Evolutionary conservation across 164 flowering plant genomes (phyloP).

Genomic region (Cinnamomum chago): DNA sequence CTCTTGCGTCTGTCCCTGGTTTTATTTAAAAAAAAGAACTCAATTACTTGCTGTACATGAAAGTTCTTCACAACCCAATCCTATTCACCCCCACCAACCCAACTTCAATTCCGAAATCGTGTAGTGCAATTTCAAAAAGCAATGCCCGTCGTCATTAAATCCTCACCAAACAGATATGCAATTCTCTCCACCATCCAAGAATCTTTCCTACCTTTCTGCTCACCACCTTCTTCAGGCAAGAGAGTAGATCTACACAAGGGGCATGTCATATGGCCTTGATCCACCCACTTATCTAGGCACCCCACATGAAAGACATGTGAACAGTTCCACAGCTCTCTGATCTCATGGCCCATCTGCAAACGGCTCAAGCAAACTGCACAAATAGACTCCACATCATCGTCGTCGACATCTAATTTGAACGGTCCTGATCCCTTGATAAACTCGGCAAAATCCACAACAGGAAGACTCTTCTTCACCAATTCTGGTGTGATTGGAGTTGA

Average conservation of each 20-base stretch:
- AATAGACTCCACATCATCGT: conserved; percentile 1
- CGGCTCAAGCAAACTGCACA: conserved; percentile 26
- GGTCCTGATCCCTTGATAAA: not conserved
- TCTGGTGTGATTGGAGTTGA: not conserved
- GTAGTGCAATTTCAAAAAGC: too few species aligned
- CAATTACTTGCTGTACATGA: not conserved
- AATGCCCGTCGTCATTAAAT: conserved; percentile 6
- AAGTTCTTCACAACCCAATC: not conserved
- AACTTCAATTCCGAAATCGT: conserved; percentile 12
- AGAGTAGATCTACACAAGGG: conserved; percentile 30
- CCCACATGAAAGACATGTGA: conserved; percentile 32
- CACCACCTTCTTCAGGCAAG: conserved; percentile 13
- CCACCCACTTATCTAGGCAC: conserved; percentile 37
- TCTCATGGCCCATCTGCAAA: conserved; percentile 16
- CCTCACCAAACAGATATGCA: conserved; percentile 19
- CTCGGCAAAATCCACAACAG: not conserved
- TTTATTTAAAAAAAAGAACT: too few species aligned
- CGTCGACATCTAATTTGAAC: not conserved
- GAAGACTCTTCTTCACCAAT: conserved; percentile 6
- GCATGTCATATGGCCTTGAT: conserved; percentile 27
- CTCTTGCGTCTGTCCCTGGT: too few species aligned
- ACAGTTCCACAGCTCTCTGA: conserved; percentile 32
- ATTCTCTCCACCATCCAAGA: conserved; percentile 21
- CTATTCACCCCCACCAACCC: not conserved
- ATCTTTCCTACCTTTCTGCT: not conserved